Evolutionary conservation across 2,329 filamentous ascomycete species (phyloP).

Genomic region (Calonectria henricotiae): DNA sequence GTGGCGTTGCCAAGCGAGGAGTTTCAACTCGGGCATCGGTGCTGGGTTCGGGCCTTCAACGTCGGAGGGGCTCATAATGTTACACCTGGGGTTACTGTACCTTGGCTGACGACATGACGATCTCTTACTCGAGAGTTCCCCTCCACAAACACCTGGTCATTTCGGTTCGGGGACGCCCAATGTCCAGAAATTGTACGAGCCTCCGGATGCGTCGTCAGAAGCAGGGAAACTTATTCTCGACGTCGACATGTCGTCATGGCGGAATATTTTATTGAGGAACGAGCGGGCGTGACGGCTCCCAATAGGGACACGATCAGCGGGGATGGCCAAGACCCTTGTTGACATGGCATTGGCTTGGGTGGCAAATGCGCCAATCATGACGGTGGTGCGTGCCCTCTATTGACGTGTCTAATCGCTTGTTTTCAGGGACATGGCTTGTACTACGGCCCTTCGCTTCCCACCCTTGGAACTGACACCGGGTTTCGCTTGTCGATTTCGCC

Average conservation of each 20-base stretch:
- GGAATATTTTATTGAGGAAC: constrained; percentile 37
- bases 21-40: constrained; percentile 23
- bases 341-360: constrained; percentile 41
- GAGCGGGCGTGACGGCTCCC: constrained; percentile 40
- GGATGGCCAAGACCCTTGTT: constrained; percentile 47
- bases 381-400: constrained; percentile 36
- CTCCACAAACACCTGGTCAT: constrained; percentile 10
- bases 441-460: constrained; percentile 42
- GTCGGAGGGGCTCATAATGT: constrained; percentile 27
- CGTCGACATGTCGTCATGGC: constrained; percentile 51
- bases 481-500: constrained; percentile 25
- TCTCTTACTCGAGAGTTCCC: background rate
- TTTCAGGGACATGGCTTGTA: constrained; percentile 40
- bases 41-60: constrained; percentile 27
- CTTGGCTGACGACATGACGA: constrained; percentile 33
- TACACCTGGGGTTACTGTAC: constrained; percentile 28
- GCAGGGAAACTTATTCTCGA: constrained; percentile 36
- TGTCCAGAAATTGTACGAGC: constrained; percentile 29
- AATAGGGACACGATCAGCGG: constrained; percentile 47
- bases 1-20: constrained; percentile 25
- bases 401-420: constrained; percentile 41
- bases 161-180: constrained; percentile 12
- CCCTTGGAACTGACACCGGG: constrained; percentile 35
- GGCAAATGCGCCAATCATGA: constrained; percentile 45
- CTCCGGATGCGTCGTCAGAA: constrained; percentile 33